These are phyloP conservation scores for Candolleomyces aberdarensis DNA, from an alignment of 768 basidiomycete species.

Conservation along the genomic window DNA sequence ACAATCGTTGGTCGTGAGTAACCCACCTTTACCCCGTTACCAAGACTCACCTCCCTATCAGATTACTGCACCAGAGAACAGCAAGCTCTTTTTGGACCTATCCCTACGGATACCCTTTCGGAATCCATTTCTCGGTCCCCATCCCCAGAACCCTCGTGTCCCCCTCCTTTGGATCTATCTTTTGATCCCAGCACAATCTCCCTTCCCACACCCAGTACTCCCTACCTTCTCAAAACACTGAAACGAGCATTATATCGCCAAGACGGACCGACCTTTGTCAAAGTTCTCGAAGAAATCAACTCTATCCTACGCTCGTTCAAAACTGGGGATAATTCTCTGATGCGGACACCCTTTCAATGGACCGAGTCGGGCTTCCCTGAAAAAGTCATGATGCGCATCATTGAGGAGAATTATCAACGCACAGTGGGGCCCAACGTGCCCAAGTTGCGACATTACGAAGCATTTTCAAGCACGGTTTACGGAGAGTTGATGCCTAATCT, in stretches of 20 bases:
- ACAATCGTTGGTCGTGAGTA: constrained; percentile 65
- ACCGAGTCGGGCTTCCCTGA: constrained; percentile 52
- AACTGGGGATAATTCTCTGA: constrained; percentile 45
- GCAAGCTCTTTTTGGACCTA: constrained; percentile 62
- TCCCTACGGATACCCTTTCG: constrained; percentile 48
- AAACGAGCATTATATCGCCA: constrained; percentile 66
- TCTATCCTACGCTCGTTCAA: constrained; percentile 59
- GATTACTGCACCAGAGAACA: constrained; percentile 69
- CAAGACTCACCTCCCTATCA: constrained; percentile 23
- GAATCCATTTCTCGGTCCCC: constrained; percentile 34
- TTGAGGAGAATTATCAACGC: constrained; percentile 92
- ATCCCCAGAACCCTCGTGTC: constrained; percentile 32
- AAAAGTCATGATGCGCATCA: constrained; percentile 67
- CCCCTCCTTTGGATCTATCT: constrained; percentile 23
- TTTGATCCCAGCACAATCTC: constrained; percentile 19
- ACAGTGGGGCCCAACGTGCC: constrained; percentile 89
- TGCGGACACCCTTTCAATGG: constrained; percentile 48
- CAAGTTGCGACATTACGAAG: constrained; percentile 73
- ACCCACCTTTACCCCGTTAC: not conserved
- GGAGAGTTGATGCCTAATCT: constrained; percentile 87
- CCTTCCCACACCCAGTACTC: constrained; percentile 30
- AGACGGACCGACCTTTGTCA: constrained; percentile 71
- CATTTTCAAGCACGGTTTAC: constrained; percentile 83
- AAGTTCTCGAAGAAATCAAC: constrained; percentile 62
- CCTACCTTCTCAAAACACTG: constrained; percentile 50